Evolutionary conservation across 768 basidiomycete species (phyloP).

Genomic region (Suillus americanus): DNA sequence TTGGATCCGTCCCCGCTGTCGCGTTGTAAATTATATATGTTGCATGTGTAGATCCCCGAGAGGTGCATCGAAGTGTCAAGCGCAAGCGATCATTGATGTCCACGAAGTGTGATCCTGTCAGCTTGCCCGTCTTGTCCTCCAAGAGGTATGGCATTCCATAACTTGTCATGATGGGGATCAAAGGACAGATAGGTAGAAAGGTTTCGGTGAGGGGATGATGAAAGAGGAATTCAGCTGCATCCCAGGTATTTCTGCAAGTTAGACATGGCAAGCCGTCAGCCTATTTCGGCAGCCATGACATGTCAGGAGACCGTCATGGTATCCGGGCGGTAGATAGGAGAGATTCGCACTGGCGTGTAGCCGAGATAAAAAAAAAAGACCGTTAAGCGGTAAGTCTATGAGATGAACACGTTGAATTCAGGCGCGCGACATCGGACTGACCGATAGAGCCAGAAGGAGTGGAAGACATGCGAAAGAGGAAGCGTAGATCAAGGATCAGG

Average conservation of each 20-base stretch:
- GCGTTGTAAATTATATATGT: constrained; percentile 55
- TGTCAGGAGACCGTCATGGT: constrained; percentile 17
- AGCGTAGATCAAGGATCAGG: constrained; percentile 14
- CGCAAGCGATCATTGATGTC: constrained; percentile 65
- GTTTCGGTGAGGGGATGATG: constrained; percentile 6
- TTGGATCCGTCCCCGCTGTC: constrained; percentile 25
- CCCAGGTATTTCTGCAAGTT: constrained; percentile 25
- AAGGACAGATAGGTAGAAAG: constrained; percentile 13
- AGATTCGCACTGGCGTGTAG: constrained; percentile 16
- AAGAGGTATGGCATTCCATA: constrained; percentile 64
- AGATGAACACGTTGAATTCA: constrained; percentile 17
- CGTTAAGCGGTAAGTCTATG: constrained; percentile 12
- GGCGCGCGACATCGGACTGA: constrained; percentile 12
- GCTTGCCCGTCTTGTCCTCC: constrained; percentile 57
- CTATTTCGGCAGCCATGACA: constrained; percentile 24
- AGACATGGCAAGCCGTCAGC: constrained; percentile 12
- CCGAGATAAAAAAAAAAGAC: constrained; percentile 18
- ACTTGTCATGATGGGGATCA: constrained; percentile 32
- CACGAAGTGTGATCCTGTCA: constrained; percentile 55
- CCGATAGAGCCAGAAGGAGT: constrained; percentile 10
- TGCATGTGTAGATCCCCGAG: constrained; percentile 38
- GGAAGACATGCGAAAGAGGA: constrained; percentile 18
- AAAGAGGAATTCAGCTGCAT: constrained; percentile 1
- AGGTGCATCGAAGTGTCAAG: constrained; percentile 49
- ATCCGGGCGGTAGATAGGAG: constrained; percentile 18